phyloP scores from a whole-genome alignment of 2,329 filamentous ascomycete genomes.

The Neopestalotiopsis sp. region DNA sequence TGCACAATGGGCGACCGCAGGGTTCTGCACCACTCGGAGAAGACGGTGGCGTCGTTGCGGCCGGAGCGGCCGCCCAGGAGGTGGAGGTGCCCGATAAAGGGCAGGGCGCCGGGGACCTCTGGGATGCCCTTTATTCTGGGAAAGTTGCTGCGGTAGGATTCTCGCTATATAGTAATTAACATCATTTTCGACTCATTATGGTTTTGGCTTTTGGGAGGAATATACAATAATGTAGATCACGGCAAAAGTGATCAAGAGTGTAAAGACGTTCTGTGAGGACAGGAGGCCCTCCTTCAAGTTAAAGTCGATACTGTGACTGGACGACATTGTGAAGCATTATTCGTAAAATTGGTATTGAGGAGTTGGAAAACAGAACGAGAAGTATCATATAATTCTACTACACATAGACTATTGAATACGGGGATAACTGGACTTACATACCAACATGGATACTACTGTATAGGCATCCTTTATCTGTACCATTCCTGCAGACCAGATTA shows the following conservation, averaged over 20 bases:
- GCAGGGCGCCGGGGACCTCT: conserved; percentile 24
- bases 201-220: background rate
- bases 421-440: too few species aligned
- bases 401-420: too few species aligned
- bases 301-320: background rate
- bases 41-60: conserved; percentile 28
- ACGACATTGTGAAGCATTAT: conserved; percentile 10
- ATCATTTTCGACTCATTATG: background rate
- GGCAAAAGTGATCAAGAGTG: background rate
- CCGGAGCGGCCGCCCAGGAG: conserved; percentile 27
- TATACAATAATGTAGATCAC: conserved; percentile 4
- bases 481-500: background rate
- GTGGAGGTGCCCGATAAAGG: conserved; percentile 28
- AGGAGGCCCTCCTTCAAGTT: conserved; percentile 9
- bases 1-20: conserved; percentile 26
- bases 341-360: too few species aligned
- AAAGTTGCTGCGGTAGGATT: conserved; percentile 19
- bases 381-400: too few species aligned
- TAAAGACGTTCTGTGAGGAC: background rate
- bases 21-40: conserved; percentile 24
- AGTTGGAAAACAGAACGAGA: too few species aligned
- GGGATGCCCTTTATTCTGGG: conserved; percentile 23
- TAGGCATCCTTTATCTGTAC: background rate
- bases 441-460: too few species aligned
- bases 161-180: background rate